Evolutionary conservation across 164 flowering plant genomes (phyloP).

Genomic region (Berberis vulgaris): DNA sequence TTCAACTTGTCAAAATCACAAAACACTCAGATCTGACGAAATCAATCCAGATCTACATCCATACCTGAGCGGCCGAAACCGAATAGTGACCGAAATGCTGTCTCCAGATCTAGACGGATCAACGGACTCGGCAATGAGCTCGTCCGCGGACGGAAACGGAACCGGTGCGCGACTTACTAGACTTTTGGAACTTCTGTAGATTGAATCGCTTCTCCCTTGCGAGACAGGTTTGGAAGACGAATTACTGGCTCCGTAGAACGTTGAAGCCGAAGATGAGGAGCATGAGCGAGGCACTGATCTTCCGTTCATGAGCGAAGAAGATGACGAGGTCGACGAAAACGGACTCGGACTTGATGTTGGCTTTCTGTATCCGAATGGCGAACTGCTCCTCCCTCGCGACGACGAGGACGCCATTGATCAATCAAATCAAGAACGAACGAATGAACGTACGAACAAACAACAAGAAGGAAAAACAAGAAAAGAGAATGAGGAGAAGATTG

Average conservation of each 20-base stretch:
- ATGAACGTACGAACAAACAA: constrained; percentile 7
- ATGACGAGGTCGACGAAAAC: constrained; percentile 58
- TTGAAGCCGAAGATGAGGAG: constrained; percentile 45
- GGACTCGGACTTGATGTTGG: constrained; percentile 40
- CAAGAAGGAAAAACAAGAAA: constrained; percentile 9
- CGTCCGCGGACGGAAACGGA: constrained; percentile 39
- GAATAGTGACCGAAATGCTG: constrained; percentile 86
- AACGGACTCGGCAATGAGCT: constrained; percentile 38
- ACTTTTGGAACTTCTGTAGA: constrained; percentile 17
- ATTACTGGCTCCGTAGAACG: constrained; percentile 36
- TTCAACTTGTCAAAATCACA: constrained; percentile 9
- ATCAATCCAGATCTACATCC: constrained; percentile 36
- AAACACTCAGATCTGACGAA: constrained; percentile 31
- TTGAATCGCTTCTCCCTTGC: constrained; percentile 42
- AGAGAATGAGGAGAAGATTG: constrained; percentile 4
- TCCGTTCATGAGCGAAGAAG: constrained; percentile 48
- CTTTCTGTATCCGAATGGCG: constrained; percentile 64
- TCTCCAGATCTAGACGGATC: constrained; percentile 53
- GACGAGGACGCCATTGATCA: constrained; percentile 54
- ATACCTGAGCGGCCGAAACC: constrained; percentile 91
- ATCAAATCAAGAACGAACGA: background rate
- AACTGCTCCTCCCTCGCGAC: constrained; percentile 75
- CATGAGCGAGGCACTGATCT: constrained; percentile 58
- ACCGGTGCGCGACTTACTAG: constrained; percentile 34
- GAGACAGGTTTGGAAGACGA: constrained; percentile 53